A percentile compares a stretch with the other conserved stretches of the same genome.
Conservation (phyloP, 306 rosid species). For the Amphicarpaea edgeworthii region DNA sequence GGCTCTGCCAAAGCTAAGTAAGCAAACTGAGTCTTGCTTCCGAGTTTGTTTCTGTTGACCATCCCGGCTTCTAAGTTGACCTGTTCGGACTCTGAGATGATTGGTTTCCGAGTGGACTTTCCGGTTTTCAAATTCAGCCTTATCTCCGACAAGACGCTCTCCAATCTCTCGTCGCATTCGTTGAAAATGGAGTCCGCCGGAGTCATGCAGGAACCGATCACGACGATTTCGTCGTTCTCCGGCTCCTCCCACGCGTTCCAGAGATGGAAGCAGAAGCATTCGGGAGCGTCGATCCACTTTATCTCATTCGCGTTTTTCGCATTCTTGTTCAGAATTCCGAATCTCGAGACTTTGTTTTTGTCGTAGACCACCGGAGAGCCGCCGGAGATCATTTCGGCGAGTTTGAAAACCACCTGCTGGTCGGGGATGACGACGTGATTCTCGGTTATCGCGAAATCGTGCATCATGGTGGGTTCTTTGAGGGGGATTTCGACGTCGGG, state of each 20-base stretch:
- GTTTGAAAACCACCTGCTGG: constrained; percentile 90
- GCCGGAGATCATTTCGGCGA: constrained; percentile 79
- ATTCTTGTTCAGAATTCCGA: constrained; percentile 76
- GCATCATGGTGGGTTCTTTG: constrained; percentile 84
- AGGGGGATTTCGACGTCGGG: constrained; percentile 77
- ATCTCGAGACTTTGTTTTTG: constrained; percentile 66
- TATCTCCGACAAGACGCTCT: constrained; percentile 80
- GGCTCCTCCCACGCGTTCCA: constrained; percentile 98
- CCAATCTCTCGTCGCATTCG: constrained; percentile 77
- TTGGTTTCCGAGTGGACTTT: constrained; percentile 65
- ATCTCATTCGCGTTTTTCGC: constrained; percentile 59
- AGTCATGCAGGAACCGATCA: constrained; percentile 96
- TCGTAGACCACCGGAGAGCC: constrained; percentile 91
- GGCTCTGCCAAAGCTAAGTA: constrained; percentile 91
- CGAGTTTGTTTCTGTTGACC: constrained; percentile 86
- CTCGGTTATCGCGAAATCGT: constrained; percentile 90
- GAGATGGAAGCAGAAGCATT: constrained; percentile 90
- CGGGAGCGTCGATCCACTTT: constrained; percentile 86
- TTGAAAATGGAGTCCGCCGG: constrained; percentile 95
- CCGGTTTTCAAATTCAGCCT: constrained; percentile 79
- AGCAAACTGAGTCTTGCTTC: constrained; percentile 74
- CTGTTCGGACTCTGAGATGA: constrained; percentile 57
- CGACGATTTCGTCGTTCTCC: constrained; percentile 72
- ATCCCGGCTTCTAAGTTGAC: constrained; percentile 93
- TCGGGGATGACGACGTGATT: constrained; percentile 80